Conservation (phyloP, 805 yeast genomes). For the Lipomyces mesembrius region DNA sequence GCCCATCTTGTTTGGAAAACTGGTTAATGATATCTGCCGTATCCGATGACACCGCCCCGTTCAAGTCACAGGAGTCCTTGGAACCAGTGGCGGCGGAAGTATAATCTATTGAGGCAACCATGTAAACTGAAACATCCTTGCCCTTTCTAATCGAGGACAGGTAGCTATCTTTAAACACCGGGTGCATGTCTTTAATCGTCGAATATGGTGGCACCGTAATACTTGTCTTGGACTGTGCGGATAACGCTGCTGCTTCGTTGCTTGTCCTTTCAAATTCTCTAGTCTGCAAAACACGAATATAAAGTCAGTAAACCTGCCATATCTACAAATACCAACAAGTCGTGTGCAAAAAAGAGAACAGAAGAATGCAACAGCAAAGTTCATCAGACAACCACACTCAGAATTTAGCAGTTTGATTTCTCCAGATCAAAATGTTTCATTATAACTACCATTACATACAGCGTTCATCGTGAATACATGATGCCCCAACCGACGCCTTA, state of each 20-base stretch:
- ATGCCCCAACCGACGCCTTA: neutral
- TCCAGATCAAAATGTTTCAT: neutral
- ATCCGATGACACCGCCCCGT: neutral
- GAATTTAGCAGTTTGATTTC: neutral
- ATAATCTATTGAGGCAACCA: neutral
- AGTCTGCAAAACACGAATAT: neutral
- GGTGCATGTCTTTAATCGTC: neutral
- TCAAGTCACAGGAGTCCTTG: neutral
- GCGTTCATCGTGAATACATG: neutral
- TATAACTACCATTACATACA: slow-evolving; percentile 1
- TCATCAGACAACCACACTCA: neutral
- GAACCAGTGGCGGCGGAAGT: neutral
- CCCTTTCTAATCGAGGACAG: neutral
- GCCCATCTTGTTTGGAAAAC: neutral
- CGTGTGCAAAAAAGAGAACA: neutral
- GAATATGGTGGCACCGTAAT: neutral
- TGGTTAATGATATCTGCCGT: neutral
- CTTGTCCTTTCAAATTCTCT: neutral
- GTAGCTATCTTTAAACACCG: neutral
- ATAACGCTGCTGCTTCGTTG: neutral
- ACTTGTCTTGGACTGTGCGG: neutral
- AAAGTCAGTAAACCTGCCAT: neutral
- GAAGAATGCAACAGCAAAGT: neutral
- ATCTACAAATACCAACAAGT: neutral
- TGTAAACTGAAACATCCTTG: neutral